A percentile compares a stretch with the other conserved stretches of the same genome.
Conservation (phyloP, 2,329 filamentous ascomycete species). For the Nemania sp. region DNA sequence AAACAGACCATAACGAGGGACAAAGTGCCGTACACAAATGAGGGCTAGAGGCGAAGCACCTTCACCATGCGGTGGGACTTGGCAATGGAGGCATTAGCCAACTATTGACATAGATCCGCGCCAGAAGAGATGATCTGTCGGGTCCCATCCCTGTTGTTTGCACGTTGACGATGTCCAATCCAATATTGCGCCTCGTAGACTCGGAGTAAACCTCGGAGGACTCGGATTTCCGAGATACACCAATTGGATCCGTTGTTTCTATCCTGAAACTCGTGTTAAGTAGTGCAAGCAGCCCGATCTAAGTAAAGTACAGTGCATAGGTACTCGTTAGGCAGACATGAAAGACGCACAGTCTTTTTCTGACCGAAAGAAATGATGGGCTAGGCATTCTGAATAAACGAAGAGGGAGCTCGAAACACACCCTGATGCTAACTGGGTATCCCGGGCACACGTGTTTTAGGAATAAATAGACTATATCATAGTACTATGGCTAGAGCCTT, state of each 20-base stretch:
- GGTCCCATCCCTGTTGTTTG: background rate
- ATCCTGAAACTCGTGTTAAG: constrained; percentile 12
- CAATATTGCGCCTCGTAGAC: constrained; percentile 10
- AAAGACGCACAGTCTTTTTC: background rate
- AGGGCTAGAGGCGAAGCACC: constrained; percentile 5
- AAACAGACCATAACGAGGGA: background rate
- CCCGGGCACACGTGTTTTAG: background rate
- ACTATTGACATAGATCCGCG: constrained; percentile 6
- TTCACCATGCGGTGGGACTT: constrained; percentile 8
- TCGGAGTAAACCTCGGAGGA: constrained; percentile 15
- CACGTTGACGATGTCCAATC: constrained; percentile 7
- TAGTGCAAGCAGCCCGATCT: background rate
- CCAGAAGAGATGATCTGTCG: constrained; percentile 2
- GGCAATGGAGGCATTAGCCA: constrained; percentile 13
- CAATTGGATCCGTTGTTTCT: constrained; percentile 1
- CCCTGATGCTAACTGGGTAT: background rate
- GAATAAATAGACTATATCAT: constrained; percentile 1
- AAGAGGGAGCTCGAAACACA: background rate
- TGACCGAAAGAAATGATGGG: background rate
- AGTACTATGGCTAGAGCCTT: background rate
- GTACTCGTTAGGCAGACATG: background rate
- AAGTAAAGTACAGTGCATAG: background rate
- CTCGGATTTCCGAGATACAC: constrained; percentile 5
- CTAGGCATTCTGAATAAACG: background rate
- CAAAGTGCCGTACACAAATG: constrained; percentile 1